Evolutionary conservation across 805 yeast species (phyloP).

Genomic region (Torulaspora gathmanii): DNA sequence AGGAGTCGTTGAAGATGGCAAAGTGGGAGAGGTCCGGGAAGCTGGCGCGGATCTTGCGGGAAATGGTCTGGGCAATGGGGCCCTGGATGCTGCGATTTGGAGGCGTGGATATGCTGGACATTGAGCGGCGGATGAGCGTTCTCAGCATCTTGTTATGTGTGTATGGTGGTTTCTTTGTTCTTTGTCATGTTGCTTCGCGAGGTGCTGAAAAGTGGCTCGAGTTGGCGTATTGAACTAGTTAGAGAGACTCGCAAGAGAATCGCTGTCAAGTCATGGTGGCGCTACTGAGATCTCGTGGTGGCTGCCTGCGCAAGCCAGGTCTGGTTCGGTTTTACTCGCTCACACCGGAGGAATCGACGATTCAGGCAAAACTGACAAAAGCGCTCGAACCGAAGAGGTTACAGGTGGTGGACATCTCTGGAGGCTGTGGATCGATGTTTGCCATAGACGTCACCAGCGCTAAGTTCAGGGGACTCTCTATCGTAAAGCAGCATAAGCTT

Average conservation of each 20-base stretch:
- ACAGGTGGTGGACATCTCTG: constrained; percentile 77
- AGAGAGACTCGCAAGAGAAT: too few relatives aligned
- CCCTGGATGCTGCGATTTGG: constrained; percentile 22
- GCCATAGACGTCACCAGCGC: constrained; percentile 72
- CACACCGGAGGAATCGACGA: constrained; percentile 50
- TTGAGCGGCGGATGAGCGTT: constrained; percentile 11
- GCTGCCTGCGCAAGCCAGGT: neutral
- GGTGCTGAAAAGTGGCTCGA: neutral
- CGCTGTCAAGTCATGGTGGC: neutral
- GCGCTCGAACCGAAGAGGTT: constrained; percentile 58
- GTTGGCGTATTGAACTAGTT: too few relatives aligned
- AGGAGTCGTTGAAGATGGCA: constrained; percentile 71
- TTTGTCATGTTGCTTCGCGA: neutral
- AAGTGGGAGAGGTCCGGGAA: constrained; percentile 42
- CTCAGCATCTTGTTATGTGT: constrained; percentile 2
- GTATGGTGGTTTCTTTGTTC: neutral
- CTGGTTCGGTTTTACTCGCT: constrained; percentile 16
- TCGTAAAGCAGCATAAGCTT: constrained; percentile 87
- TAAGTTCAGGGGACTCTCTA: constrained; percentile 71
- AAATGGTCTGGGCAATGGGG: constrained; percentile 50
- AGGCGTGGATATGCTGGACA: constrained; percentile 13
- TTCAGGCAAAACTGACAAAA: constrained; percentile 50
- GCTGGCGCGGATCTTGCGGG: constrained; percentile 38
- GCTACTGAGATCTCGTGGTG: neutral
- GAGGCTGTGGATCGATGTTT: constrained; percentile 98